Percentiles rank a stretch among this genome's conserved stretches.
Conservation (phyloP, 176 grass and related monocot genomes). For the Calamus simplicifolius region DNA sequence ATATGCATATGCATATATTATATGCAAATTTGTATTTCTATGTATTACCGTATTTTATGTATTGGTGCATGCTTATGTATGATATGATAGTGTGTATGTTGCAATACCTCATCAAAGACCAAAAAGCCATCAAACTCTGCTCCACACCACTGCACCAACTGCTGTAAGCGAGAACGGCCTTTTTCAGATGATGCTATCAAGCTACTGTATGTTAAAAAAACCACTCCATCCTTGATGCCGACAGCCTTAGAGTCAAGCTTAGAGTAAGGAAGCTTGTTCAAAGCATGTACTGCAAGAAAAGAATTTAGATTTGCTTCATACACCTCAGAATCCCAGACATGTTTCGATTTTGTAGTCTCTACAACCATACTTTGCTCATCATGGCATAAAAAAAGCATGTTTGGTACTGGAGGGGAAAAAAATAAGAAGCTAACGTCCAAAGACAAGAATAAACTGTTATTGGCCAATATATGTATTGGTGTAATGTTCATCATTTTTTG, state of each 20-base stretch:
- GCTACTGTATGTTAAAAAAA: constrained; percentile 98
- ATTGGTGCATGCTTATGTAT: no score
- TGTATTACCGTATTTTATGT: no score
- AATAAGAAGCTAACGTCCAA: no score
- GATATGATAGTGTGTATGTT: constrained; percentile 15
- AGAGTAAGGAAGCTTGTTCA: constrained; percentile 97
- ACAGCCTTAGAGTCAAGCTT: constrained; percentile 98
- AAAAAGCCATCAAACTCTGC: constrained; percentile 83
- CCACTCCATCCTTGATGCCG: constrained; percentile 87
- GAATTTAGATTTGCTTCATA: not conserved
- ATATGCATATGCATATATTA: no score
- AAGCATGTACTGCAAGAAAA: constrained; percentile 80
- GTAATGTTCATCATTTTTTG: no score
- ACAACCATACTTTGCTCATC: no score
- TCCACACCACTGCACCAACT: constrained; percentile 95
- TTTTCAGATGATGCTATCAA: constrained; percentile 94
- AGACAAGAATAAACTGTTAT: no score
- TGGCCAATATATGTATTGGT: no score
- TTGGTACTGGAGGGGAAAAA: no score
- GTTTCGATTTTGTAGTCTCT: no score
- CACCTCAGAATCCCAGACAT: not conserved
- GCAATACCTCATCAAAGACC: constrained; percentile 84
- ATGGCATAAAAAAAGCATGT: no score
- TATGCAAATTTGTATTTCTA: no score
- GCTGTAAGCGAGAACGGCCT: constrained; percentile 94